Base-by-base conservation (phyloP, 176 grass and related monocot species). In the Hyparrhenia diplandra region DNA sequence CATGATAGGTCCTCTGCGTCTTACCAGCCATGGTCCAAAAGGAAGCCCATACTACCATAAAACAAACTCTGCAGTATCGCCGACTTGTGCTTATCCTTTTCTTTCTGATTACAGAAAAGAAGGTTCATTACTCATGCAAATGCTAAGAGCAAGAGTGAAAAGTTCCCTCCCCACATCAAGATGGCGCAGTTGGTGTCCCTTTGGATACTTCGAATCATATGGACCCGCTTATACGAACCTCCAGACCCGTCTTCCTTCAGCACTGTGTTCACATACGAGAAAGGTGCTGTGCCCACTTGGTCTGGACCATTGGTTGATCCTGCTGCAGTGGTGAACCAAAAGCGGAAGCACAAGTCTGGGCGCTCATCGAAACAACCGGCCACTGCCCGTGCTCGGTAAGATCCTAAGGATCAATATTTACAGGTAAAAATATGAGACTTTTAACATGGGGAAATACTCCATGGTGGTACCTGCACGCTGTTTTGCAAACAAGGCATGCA, bases 131-230 rank as follows among this genome's bases (percentile, higher is more conserved):
- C 74, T 59, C 90, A 90, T 51, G 85, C 90, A 68, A 92, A 87
- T 68, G 93, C 79, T 7, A 95, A 95, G 81, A 92, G 93, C 82
- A 95, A 95, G 85, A 95, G 93, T 2, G 93, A 95, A 72, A 95
- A 95, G 79, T 95, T 95, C 51, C 93, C 93, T 65, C 93, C 93
- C 51, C 93, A 34, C 93, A 95, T 79, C 90, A 95, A 71, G 93
- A 95, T 57, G 93, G 93, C 35, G 85, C 84, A 3, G 79, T 88
- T 3, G 84, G 91, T 49, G 90, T 85, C 43, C 92, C 90, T 35
- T 70, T 95, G 82, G 93, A 86, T 78, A 81, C 93, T 75, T 87
- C 92, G 66, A 86, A 90, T 83, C 85, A 90, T 68, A 92, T 89
- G 77, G 89, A 92, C 20, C 90, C 90, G 8, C 51, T 36, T 88